Conservation (phyloP, 768 basidiomycete species). For the Leccinum uliginosum region DNA sequence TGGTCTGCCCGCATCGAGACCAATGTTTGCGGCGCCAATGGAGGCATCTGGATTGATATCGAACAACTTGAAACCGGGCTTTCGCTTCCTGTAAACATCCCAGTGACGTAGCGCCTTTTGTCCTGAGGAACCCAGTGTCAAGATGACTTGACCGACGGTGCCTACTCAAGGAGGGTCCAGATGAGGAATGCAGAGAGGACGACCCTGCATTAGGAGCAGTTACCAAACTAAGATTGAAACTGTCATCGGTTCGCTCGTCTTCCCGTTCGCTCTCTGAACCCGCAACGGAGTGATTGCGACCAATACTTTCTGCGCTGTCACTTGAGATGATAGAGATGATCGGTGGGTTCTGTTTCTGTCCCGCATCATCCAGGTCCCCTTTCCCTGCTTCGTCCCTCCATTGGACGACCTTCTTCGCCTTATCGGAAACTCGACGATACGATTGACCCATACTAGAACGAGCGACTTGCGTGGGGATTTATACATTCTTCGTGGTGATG, state of each 20-base stretch:
- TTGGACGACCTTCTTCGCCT: conserved; percentile 74
- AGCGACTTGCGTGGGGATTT: conserved; percentile 70
- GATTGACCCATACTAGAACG: conserved; percentile 62
- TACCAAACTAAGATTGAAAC: conserved; percentile 53
- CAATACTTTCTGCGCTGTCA: conserved; percentile 33
- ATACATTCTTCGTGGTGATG: conserved; percentile 47
- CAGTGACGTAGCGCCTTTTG: conserved; percentile 46
- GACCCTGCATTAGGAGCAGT: conserved; percentile 21
- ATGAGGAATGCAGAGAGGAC: conserved; percentile 38
- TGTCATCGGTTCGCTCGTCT: conserved; percentile 83
- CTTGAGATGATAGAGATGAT: conserved; percentile 30
- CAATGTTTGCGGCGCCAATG: conserved; percentile 58
- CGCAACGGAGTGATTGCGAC: conserved; percentile 41
- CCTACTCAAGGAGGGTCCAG: conserved; percentile 27
- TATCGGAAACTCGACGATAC: conserved; percentile 61
- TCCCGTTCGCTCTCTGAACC: conserved; percentile 88
- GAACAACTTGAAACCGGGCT: conserved; percentile 56
- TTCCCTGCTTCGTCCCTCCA: conserved; percentile 88
- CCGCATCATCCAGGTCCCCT: conserved; percentile 69
- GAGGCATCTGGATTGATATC: conserved; percentile 52
- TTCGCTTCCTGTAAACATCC: conserved; percentile 66
- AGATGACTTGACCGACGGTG: conserved; percentile 64
- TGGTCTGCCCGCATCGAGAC: conserved; percentile 68
- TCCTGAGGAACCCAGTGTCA: conserved; percentile 62
- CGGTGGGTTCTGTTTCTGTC: conserved; percentile 23